Percentiles rank a stretch among this genome's conserved stretches.
phyloP scores from a whole-genome alignment of 352 stramenopile genomes.

The Poterioochromonas sp. region DNA sequence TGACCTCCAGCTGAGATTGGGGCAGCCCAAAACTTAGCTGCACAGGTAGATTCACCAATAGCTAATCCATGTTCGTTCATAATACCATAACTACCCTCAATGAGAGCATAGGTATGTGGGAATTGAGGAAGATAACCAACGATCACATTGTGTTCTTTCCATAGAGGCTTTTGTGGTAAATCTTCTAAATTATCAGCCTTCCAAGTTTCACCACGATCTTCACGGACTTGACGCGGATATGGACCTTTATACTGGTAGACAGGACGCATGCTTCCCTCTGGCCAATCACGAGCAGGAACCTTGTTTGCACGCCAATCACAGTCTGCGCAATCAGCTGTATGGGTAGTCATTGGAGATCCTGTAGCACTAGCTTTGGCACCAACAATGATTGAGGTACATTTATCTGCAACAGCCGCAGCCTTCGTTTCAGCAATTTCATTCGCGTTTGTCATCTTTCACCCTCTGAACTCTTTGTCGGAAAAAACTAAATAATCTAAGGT shows the following conservation, averaged over 20 bases:
- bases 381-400: conserved; percentile 74
- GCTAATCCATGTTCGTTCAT: conserved; percentile 87
- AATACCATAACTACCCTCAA: conserved; percentile 80
- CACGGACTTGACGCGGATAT: conserved; percentile 52
- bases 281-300: conserved; percentile 66
- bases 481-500: too few relatives aligned
- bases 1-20: conserved; percentile 55
- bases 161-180: neutral
- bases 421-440: too few relatives aligned
- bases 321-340: conserved; percentile 59
- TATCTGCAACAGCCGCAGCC: conserved; percentile 34
- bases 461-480: too few relatives aligned
- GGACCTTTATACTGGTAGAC: conserved; percentile 43
- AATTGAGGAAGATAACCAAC: conserved; percentile 78
- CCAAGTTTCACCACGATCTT: conserved; percentile 63
- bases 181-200: conserved; percentile 45
- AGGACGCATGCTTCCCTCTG: conserved; percentile 43
- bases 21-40: conserved; percentile 55
- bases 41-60: conserved; percentile 86
- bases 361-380: conserved; percentile 61
- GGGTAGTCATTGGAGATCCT: conserved; percentile 70
- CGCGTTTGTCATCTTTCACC: too few relatives aligned
- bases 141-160: conserved; percentile 42
- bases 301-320: conserved; percentile 76
- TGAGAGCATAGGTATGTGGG: conserved; percentile 76